These are phyloP conservation scores for Linum lewisii DNA, from an alignment of 345 rosid genomes.

Conservation along the genomic window DNA sequence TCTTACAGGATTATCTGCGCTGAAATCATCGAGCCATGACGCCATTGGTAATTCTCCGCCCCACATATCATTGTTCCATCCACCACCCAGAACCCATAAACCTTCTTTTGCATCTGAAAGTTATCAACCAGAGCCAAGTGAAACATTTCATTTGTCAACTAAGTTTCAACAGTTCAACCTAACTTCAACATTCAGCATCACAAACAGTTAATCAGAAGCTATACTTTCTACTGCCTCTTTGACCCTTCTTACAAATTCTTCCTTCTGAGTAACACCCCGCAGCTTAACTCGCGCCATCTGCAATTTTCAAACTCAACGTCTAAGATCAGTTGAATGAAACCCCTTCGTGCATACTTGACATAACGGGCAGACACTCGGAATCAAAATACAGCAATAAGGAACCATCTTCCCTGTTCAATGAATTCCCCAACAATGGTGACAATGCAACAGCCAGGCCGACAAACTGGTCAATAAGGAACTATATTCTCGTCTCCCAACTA, in stretches of 20 bases:
- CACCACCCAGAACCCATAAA: constrained; percentile 83
- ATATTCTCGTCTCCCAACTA: too few relatives aligned
- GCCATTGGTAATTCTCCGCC: constrained; percentile 82
- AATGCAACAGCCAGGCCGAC: too few relatives aligned
- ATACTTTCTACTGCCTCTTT: constrained; percentile 67
- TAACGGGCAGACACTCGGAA: too few relatives aligned
- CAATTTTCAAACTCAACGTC: constrained; percentile 10
- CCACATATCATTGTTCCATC: constrained; percentile 97
- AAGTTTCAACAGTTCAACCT: neutral
- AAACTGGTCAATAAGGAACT: too few relatives aligned
- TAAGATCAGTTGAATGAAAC: too few relatives aligned
- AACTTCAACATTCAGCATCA: constrained; percentile 1
- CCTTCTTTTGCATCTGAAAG: constrained; percentile 46
- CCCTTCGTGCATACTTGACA: too few relatives aligned
- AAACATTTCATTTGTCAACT: constrained; percentile 1
- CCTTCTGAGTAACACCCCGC: constrained; percentile 42
- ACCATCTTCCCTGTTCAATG: too few relatives aligned
- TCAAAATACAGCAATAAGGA: too few relatives aligned
- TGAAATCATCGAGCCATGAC: constrained; percentile 75
- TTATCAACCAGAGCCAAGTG: neutral
- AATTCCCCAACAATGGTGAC: too few relatives aligned
- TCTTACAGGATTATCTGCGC: constrained; percentile 68
- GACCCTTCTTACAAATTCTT: constrained; percentile 63
- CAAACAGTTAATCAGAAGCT: constrained; percentile 10
- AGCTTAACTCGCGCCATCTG: constrained; percentile 68